Conservation (phyloP, 139 green algal species). For the Desmodesmus armatus region DNA sequence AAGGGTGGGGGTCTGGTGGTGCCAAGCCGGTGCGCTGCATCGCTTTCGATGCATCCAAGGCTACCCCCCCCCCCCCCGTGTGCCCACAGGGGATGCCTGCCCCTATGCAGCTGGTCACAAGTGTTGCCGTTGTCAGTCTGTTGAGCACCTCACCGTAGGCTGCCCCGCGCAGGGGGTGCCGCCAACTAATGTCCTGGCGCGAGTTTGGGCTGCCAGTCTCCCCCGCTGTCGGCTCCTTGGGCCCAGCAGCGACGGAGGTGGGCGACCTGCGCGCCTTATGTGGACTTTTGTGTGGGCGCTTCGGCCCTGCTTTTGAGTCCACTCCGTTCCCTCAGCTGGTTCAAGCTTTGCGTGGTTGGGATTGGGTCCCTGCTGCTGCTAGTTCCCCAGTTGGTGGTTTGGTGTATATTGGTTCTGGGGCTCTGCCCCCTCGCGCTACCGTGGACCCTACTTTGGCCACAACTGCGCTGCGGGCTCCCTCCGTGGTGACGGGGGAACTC, state of each 20-base stretch:
- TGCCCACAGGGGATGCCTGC: too few species aligned
- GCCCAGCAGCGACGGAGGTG: background rate
- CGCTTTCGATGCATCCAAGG: too few species aligned
- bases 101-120: too few species aligned
- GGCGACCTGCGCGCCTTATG: background rate
- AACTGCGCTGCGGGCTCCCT: background rate
- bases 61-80: too few species aligned
- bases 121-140: too few species aligned
- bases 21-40: too few species aligned
- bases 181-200: background rate
- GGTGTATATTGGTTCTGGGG: background rate
- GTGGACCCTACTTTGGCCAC: background rate
- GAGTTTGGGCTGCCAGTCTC: constrained; percentile 1
- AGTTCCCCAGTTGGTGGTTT: background rate
- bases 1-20: too few species aligned
- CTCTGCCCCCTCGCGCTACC: background rate
- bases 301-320: constrained; percentile 1
- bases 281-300: background rate
- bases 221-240: background rate
- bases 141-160: background rate
- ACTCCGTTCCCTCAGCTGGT: background rate
- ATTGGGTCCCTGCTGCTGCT: constrained; percentile 1
- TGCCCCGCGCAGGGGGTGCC: background rate
- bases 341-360: background rate
- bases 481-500: background rate